Conservation (phyloP, 2,329 filamentous ascomycete genomes). For the Ambrosiella xylebori region DNA sequence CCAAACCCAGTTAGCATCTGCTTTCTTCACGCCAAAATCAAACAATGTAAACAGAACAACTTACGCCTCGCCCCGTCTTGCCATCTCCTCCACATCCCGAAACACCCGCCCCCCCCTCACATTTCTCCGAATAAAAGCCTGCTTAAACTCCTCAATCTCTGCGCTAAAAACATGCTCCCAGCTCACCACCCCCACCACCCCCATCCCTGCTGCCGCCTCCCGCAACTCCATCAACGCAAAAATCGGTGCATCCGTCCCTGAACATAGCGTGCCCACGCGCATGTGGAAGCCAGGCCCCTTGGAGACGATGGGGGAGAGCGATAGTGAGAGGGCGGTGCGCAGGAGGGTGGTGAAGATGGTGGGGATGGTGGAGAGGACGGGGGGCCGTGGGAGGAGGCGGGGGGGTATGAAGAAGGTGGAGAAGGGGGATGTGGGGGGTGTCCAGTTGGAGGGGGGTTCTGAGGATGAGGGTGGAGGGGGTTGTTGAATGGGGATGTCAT, state of each 20-base stretch:
- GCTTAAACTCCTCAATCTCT: conserved; percentile 47
- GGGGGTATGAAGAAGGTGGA: neutral
- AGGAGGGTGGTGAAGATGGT: conserved; percentile 1
- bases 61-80: conserved; percentile 27
- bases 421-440: neutral
- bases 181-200: conserved; percentile 22
- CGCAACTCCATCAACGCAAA: conserved; percentile 43
- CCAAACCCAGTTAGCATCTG: neutral
- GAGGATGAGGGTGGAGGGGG: neutral
- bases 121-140: conserved; percentile 46
- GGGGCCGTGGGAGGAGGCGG: neutral
- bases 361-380: neutral
- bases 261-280: conserved; percentile 55
- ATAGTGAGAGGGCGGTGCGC: conserved; percentile 9
- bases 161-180: conserved; percentile 42
- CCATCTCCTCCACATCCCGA: conserved; percentile 40
- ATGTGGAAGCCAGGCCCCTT: conserved; percentile 16
- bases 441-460: neutral
- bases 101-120: conserved; percentile 33
- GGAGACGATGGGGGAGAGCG: conserved; percentile 10
- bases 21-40: neutral
- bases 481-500: neutral
- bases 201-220: conserved; percentile 22
- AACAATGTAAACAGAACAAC: conserved; percentile 16
- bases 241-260: conserved; percentile 59